phyloP scores from a whole-genome alignment of 805 yeast species.

The Wickerhamiella shivajii region DNA sequence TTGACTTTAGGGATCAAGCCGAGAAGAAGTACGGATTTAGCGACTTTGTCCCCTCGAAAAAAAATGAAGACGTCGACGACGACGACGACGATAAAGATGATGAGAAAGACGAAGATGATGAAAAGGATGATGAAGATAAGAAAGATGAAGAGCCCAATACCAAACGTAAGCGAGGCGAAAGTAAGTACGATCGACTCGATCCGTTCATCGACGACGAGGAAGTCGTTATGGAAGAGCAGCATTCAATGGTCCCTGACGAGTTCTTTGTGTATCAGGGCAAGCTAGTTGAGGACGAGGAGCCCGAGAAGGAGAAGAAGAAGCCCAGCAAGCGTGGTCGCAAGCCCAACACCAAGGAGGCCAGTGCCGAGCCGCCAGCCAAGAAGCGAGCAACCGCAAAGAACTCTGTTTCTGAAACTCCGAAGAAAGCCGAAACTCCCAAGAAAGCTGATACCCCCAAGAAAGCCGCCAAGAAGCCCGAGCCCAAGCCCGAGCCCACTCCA shows the following conservation, averaged over 20 bases:
- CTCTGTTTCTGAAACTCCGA: constrained; percentile 4
- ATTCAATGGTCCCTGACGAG: constrained; percentile 75
- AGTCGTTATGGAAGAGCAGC: constrained; percentile 82
- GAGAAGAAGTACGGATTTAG: constrained; percentile 80
- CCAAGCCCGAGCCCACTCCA: constrained; percentile 2
- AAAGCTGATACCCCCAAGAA: background rate
- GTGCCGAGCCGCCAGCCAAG: constrained; percentile 6
- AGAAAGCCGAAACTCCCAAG: background rate
- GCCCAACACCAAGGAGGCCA: constrained; percentile 6
- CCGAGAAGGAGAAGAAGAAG: constrained; percentile 13
- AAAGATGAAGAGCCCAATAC: constrained; percentile 18
- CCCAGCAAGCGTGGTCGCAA: constrained; percentile 11
- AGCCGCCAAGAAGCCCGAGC: constrained; percentile 5
- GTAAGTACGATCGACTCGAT: constrained; percentile 64
- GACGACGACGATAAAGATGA: constrained; percentile 37
- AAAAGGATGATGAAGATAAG: constrained; percentile 26
- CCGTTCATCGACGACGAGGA: constrained; percentile 96
- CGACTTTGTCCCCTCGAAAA: constrained; percentile 51
- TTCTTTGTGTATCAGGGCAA: constrained; percentile 94
- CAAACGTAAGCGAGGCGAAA: constrained; percentile 1
- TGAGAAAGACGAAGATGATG: constrained; percentile 31
- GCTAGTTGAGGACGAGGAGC: constrained; percentile 33
- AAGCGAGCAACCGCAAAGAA: constrained; percentile 3
- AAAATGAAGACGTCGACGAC: constrained; percentile 37
- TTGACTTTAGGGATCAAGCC: constrained; percentile 33